Conservation (phyloP, 2,329 filamentous ascomycete species). For the Shiraia sp. region DNA sequence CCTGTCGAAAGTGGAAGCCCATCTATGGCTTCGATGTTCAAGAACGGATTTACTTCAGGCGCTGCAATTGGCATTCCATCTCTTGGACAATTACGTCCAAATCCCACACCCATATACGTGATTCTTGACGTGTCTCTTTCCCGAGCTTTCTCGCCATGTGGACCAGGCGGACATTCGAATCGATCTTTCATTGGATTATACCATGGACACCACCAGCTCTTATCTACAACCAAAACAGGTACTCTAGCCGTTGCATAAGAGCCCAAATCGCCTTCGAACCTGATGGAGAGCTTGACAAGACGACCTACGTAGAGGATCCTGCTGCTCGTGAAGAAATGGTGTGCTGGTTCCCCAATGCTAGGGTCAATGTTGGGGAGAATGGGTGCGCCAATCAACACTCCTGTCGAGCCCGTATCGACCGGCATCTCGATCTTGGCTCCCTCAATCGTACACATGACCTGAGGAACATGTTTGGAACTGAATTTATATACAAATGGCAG, state of each 20-base stretch:
- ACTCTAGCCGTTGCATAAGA: constrained; percentile 29
- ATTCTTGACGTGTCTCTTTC: constrained; percentile 33
- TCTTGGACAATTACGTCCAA: constrained; percentile 34
- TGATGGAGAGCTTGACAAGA: constrained; percentile 32
- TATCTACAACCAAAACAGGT: constrained; percentile 38
- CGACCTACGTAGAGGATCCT: constrained; percentile 39
- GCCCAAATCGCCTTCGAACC: constrained; percentile 26
- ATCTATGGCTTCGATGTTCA: constrained; percentile 39
- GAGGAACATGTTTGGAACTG: constrained; percentile 26
- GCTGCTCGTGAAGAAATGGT: constrained; percentile 41
- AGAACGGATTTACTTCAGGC: constrained; percentile 39
- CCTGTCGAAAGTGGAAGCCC: constrained; percentile 10
- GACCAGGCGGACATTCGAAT: constrained; percentile 35
- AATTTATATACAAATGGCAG: constrained; percentile 38
- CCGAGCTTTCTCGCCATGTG: constrained; percentile 26
- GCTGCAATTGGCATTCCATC: constrained; percentile 35
- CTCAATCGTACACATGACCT: constrained; percentile 33
- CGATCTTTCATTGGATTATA: constrained; percentile 35
- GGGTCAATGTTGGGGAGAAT: constrained; percentile 32
- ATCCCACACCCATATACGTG: constrained; percentile 44
- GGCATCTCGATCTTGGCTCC: constrained; percentile 36
- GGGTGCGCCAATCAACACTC: constrained; percentile 37
- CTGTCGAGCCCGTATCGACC: constrained; percentile 42
- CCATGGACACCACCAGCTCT: constrained; percentile 39
- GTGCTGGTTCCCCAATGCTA: constrained; percentile 28